Conservation (phyloP, 139 green algal genomes). For the Tetratostichococcus sp. region DNA sequence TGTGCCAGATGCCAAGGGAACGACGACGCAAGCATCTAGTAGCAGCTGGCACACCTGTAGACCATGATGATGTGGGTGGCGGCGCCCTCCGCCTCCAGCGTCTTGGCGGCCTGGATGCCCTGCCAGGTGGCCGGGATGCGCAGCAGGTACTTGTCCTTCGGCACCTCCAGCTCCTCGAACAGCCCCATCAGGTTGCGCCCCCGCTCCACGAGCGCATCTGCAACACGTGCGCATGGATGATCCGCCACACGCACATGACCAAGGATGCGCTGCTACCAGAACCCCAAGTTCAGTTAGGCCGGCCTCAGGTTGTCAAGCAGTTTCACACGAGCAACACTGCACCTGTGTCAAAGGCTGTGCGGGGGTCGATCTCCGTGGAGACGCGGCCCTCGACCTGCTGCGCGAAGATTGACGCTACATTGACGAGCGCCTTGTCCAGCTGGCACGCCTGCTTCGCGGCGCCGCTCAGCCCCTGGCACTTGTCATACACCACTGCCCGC, state of each 20-base stretch:
- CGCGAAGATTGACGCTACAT: slow-evolving; percentile 65
- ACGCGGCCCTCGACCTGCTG: slow-evolving; percentile 67
- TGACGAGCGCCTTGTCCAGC: slow-evolving; percentile 75
- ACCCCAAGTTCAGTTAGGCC: too few species aligned
- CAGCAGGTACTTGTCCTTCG: slow-evolving; percentile 49
- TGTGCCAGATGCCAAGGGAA: too few species aligned
- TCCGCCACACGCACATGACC: too few species aligned
- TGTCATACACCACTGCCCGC: slow-evolving; percentile 58
- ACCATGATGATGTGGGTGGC: slow-evolving; percentile 58
- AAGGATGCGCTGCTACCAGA: too few species aligned
- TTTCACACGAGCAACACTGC: too few species aligned
- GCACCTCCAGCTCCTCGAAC: slow-evolving; percentile 60
- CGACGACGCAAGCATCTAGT: too few species aligned
- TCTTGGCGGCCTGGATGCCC: slow-evolving; percentile 61
- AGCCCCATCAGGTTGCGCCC: slow-evolving; percentile 38
- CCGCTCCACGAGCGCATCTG: slow-evolving; percentile 42
- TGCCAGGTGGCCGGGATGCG: slow-evolving; percentile 78
- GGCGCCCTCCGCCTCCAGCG: slow-evolving; percentile 64
- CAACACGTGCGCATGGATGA: background rate
- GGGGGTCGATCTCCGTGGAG: slow-evolving; percentile 71
- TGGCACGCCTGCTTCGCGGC: slow-evolving; percentile 21
- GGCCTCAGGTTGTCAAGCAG: too few species aligned
- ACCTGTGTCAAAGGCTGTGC: slow-evolving; percentile 64
- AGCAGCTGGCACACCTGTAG: slow-evolving; percentile 38
- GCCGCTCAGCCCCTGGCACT: slow-evolving; percentile 18